Evolutionary conservation across 208 protist species (phyloP), one percentile per base, ranked within the genome.

Genomic region (Leishmania braziliensis): DNA sequence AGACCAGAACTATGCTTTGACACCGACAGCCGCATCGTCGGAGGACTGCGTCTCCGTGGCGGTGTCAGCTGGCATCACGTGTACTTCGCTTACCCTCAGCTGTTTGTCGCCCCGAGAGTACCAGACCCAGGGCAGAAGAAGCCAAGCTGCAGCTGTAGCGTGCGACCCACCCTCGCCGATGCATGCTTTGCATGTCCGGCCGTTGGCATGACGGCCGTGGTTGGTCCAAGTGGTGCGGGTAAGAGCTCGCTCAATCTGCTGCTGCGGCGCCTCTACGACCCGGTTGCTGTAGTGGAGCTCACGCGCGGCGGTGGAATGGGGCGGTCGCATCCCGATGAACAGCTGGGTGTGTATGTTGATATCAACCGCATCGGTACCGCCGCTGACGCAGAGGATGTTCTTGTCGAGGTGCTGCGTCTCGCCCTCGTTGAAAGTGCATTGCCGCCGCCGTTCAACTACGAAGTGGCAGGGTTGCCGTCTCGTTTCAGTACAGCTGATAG

Each of bases 181-280:
- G 71, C 78, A n/a, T 78, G 43, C 46, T 80, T 86, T 29, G 8
- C 12, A 9, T 94, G 83, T 75, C 89, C 87, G 1, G 83, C 85
- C 0, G 65, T 29, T 16, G 82, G 84, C 56, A 92, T 90, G 79
- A 91, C 89, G 29, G 93, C 86, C 12, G 71, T 98, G 1, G 85
- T 97, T 18, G 96, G 96, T 10, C 87, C 58, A 39, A 92, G 87
- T 39, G 96, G 96, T 20, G 90, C 88, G 39, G 96, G 96, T 39
- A 98, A 98, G 86, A 92, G 84, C 51, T 95, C 94, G 8, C 65
- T 95, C 8, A 77, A 91, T 9, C 14, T 70, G 60, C 85, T 98
- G 75, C 77, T 98, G 39, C 88, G 88, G 62, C 92, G 95, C 51
- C 84, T 92, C 51, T 98, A 96, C 83, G 91, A 97, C 58, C 89